phyloP scores from a whole-genome alignment of 2,329 filamentous ascomycete genomes.

The Biscogniauxia sp. region DNA sequence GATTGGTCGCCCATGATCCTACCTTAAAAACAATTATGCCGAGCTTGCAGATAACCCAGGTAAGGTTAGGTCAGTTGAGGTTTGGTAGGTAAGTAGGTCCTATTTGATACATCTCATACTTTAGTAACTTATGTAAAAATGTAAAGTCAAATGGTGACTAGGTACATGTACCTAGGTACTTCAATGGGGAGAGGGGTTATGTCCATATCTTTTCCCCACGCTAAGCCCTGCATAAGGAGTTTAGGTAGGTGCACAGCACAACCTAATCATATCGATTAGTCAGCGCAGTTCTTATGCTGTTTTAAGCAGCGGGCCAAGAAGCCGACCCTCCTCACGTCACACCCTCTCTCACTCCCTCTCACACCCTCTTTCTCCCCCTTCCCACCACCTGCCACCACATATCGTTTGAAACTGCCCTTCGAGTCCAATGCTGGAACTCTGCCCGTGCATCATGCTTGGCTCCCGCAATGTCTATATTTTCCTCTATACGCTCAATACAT shows the following conservation, averaged over 20 bases:
- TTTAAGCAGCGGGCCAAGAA: neutral
- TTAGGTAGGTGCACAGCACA: neutral
- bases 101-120: too few species aligned
- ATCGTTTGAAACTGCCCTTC: constrained; percentile 1
- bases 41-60: neutral
- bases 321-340: neutral
- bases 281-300: too few species aligned
- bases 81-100: too few species aligned
- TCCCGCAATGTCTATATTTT: neutral
- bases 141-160: too few species aligned
- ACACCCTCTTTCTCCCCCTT: neutral
- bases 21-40: neutral
- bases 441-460: neutral
- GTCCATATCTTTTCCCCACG: neutral
- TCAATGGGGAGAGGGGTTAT: too few species aligned
- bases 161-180: too few species aligned
- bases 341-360: neutral
- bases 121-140: too few species aligned
- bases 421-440: neutral
- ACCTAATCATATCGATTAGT: neutral
- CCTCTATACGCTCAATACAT: constrained; percentile 5
- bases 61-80: too few species aligned
- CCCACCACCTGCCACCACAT: too few species aligned
- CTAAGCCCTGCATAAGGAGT: neutral
- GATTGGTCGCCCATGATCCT: neutral